phyloP scores from a whole-genome alignment of 1,139 yeast species.

The Geotrichum klebahnii region DNA sequence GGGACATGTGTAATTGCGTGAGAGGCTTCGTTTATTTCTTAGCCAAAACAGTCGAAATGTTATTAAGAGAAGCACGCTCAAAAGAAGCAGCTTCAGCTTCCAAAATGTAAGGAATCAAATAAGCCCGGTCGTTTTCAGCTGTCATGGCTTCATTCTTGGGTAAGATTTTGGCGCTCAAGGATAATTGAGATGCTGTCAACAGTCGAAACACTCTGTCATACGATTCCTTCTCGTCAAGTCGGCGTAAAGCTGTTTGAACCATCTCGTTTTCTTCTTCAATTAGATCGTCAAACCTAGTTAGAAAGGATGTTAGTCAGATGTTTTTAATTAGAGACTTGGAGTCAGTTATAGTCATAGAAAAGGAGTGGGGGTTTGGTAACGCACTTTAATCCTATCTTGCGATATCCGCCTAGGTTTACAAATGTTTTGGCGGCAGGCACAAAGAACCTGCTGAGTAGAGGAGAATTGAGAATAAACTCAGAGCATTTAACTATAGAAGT shows the following conservation, averaged over 20 bases:
- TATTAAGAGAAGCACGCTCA: slow-evolving; percentile 84
- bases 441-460: slow-evolving; percentile 66
- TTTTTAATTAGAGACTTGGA: too few relatives aligned
- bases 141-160: slow-evolving; percentile 74
- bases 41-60: slow-evolving; percentile 53
- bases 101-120: slow-evolving; percentile 80
- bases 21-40: too few relatives aligned
- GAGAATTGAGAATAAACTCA: slow-evolving; percentile 76
- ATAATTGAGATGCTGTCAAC: slow-evolving; percentile 82
- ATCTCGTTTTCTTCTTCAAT: slow-evolving; percentile 80
- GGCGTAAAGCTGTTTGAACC: slow-evolving; percentile 78
- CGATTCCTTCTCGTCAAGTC: slow-evolving; percentile 77
- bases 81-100: slow-evolving; percentile 90
- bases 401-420: slow-evolving; percentile 76
- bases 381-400: slow-evolving; percentile 64
- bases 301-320: neutral
- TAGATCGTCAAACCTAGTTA: slow-evolving; percentile 66
- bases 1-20: too few relatives aligned
- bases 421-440: slow-evolving; percentile 76
- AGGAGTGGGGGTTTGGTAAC: too few relatives aligned
- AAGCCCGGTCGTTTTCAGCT: slow-evolving; percentile 78
- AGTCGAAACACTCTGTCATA: slow-evolving; percentile 91
- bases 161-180: slow-evolving; percentile 76
- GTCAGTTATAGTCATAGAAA: too few relatives aligned
- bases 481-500: slow-evolving; percentile 79